Evolutionary conservation across 495 filamentous ascomycete genomes (phyloP), one percentile per base, ranked within the genome.

Genomic region (Talaromyces adpressus): DNA sequence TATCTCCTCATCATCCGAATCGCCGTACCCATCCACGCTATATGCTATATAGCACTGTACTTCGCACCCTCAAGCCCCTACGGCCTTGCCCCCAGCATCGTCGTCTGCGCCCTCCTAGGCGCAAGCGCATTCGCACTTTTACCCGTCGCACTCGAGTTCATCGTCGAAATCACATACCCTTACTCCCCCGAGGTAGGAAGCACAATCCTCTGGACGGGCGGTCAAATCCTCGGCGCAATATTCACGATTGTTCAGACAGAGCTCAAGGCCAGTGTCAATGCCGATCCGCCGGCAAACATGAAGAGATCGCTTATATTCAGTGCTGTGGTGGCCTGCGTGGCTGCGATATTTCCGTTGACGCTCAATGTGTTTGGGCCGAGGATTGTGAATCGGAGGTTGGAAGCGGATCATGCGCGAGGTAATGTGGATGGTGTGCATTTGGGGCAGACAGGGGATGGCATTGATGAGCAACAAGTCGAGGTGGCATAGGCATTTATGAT

Each of bases 141-240:
- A 8, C 94, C 94, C 8, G 81, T 97, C 25, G 90, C 86, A 12
- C 81, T 98, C 39, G 94, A 98, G 77, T 94, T 85, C 69, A 75
- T 94, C 32, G 90, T 89, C 62, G 91, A 97, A 72, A 79, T 95
- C 65, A 92, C 91, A 18, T 89, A 91, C 65, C 93, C 93, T 0
- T 86, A 93, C 25, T 87, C 86, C n/a, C 91, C 94, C 1, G 93
- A 94, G 79, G 84, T 97, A 57, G 88, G 91, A 6, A 88, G 83
- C 59, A 90, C 89, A 54, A 79, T 95, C 30, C 87, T 88, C 68
- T 98, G 93, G 94, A 82, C 82, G 9, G 89, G 89, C 16, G 93
- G 92, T 0, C 77, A 80, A 67, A 62, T 81, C 8, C 70, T 93
- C 0, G 94, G 94, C 1, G 93, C 83, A 0, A 71, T 94, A 9